Evolutionary conservation across 768 basidiomycete genomes (phyloP).

Genomic region (Suillus bovinus): DNA sequence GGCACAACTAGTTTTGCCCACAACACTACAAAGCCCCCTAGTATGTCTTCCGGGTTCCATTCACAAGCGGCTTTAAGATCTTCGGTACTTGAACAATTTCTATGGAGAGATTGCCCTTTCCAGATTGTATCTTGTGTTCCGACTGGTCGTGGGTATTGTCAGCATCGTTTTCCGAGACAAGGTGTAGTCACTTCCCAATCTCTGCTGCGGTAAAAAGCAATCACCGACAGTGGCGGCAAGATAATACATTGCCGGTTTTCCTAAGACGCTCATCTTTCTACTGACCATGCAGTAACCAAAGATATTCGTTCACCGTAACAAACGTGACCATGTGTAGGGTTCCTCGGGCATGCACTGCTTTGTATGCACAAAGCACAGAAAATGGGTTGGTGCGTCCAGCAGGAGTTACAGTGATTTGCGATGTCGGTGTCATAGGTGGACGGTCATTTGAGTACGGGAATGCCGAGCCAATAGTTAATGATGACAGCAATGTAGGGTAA

Average conservation of each 20-base stretch:
- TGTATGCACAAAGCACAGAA: constrained; percentile 75
- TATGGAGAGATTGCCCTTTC: constrained; percentile 88
- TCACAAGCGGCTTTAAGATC: constrained; percentile 93
- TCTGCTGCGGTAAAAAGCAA: constrained; percentile 92
- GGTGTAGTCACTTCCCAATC: constrained; percentile 61
- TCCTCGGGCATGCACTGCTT: constrained; percentile 71
- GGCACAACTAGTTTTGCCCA: too few relatives aligned
- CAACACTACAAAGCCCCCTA: too few relatives aligned
- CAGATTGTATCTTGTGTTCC: constrained; percentile 98
- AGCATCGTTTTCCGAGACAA: neutral
- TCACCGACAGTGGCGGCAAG: constrained; percentile 98
- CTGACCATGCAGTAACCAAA: constrained; percentile 88
- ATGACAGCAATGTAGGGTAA: constrained; percentile 26
- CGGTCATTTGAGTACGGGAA: constrained; percentile 34
- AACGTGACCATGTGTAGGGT: constrained; percentile 85
- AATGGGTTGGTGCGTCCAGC: constrained; percentile 66
- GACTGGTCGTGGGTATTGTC: constrained; percentile 51
- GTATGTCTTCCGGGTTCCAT: constrained; percentile 88
- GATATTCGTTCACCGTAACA: constrained; percentile 94
- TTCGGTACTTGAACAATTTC: constrained; percentile 99
- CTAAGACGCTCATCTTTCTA: constrained; percentile 69
- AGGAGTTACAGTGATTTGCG: constrained; percentile 65
- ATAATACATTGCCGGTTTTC: constrained; percentile 85
- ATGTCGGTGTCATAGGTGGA: constrained; percentile 25
- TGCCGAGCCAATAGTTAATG: constrained; percentile 18